A percentile compares a stretch with the other conserved stretches of the same genome.
phyloP scores from a whole-genome alignment of 2,329 filamentous ascomycete genomes.

The Fusarium nodosum region DNA sequence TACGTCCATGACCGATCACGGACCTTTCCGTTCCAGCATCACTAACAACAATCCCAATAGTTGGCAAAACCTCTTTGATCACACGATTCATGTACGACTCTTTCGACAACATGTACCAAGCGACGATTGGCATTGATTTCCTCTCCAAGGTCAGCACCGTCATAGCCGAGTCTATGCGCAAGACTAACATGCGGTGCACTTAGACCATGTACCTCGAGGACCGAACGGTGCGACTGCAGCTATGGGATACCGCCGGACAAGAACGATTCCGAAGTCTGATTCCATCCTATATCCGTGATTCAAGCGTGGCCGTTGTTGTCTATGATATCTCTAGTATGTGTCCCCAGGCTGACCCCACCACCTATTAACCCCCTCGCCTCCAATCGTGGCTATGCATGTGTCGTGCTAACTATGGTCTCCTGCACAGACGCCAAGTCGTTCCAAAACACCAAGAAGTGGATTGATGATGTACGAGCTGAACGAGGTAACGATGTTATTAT shows the following conservation, averaged over 20 bases:
- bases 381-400: conserved; percentile 29
- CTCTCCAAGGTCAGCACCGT: conserved; percentile 83
- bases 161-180: conserved; percentile 24
- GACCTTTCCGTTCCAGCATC: conserved; percentile 30
- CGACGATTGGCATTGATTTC: conserved; percentile 99
- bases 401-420: conserved; percentile 38
- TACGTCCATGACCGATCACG: conserved; percentile 63
- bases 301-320: conserved; percentile 96
- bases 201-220: conserved; percentile 99
- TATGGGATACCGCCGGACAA: conserved; percentile 98
- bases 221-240: conserved; percentile 93
- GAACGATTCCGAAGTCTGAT: conserved; percentile 97
- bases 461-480: conserved; percentile 96
- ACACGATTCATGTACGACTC: conserved; percentile 99
- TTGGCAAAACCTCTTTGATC: conserved; percentile 98
- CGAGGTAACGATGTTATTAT: conserved; percentile 99
- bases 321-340: conserved; percentile 92
- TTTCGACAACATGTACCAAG: conserved; percentile 99
- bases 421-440: conserved; percentile 87
- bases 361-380: conserved; percentile 18
- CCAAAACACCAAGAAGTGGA: conserved; percentile 99
- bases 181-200: conserved; percentile 36
- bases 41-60: conserved; percentile 63
- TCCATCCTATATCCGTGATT: conserved; percentile 98
- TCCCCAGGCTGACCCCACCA: conserved; percentile 43